Percentiles rank a stretch among this genome's conserved stretches.
Conservation (phyloP, 768 basidiomycete genomes). For the Auricularia heimuer region DNA sequence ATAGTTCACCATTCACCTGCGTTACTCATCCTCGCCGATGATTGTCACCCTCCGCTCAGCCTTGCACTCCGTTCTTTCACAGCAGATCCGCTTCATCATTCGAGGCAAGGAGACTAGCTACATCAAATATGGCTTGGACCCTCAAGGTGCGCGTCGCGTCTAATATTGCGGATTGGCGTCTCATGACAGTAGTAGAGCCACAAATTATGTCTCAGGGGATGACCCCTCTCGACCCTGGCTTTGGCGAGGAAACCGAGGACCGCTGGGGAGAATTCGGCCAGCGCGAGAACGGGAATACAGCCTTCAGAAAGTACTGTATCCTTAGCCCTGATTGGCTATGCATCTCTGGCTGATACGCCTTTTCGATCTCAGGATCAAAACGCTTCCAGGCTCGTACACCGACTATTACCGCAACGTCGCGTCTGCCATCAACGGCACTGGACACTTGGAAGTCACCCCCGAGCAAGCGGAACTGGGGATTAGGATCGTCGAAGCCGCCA, state of each 20-base stretch:
- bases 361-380: not conserved
- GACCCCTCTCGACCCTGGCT: constrained; percentile 6
- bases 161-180: not conserved
- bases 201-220: constrained; percentile 7
- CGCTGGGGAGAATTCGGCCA: constrained; percentile 7
- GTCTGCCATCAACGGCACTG: constrained; percentile 6
- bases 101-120: constrained; percentile 5
- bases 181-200: not conserved
- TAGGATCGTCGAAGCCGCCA: not conserved
- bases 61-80: not conserved
- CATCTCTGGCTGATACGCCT: not conserved
- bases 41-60: not conserved
- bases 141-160: constrained; percentile 1
- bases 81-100: constrained; percentile 5
- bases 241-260: constrained; percentile 7
- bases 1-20: constrained; percentile 45
- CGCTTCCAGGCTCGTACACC: constrained; percentile 5
- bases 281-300: not conserved
- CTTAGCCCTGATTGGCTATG: not conserved
- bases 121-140: constrained; percentile 7
- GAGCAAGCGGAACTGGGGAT: constrained; percentile 8
- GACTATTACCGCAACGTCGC: constrained; percentile 10
- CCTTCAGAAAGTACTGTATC: constrained; percentile 3
- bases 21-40: constrained; percentile 26
- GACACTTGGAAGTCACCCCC: constrained; percentile 4